Percentiles rank a stretch among this genome's conserved stretches.
These are phyloP conservation scores for Cercophora newfieldiana DNA, from an alignment of 495 filamentous ascomycete species.

Conservation along the genomic window DNA sequence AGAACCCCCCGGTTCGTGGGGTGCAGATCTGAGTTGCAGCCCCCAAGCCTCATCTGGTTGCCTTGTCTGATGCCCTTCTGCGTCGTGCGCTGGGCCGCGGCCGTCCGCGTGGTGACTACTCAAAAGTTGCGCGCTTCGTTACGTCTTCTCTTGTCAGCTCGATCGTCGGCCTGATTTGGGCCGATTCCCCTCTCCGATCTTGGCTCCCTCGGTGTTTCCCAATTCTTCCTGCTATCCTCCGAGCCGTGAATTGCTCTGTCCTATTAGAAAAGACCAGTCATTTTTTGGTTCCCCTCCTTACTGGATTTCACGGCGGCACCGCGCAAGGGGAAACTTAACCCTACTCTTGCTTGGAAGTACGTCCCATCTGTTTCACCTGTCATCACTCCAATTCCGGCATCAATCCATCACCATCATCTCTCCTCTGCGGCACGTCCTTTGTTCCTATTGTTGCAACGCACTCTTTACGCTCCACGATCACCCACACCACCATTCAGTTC, in stretches of 20 bases:
- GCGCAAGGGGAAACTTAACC: background rate
- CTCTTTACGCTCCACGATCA: background rate
- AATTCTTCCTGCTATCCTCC: background rate
- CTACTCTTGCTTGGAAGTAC: background rate
- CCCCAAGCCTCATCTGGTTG: slow-evolving; percentile 10
- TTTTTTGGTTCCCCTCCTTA: background rate
- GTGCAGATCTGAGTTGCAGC: slow-evolving; percentile 12
- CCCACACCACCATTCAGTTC: background rate
- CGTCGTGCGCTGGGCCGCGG: slow-evolving; percentile 3
- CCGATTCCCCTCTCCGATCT: background rate
- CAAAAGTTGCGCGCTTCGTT: background rate
- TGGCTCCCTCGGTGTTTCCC: background rate
- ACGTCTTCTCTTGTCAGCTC: background rate
- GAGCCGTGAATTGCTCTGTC: background rate
- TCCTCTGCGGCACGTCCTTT: background rate
- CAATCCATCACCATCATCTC: background rate
- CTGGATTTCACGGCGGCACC: background rate
- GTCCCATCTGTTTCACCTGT: background rate
- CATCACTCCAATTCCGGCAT: background rate
- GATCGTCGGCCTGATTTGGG: background rate
- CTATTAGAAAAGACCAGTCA: background rate
- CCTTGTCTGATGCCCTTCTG: slow-evolving; percentile 2
- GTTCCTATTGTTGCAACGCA: background rate
- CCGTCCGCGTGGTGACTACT: slow-evolving; percentile 3
- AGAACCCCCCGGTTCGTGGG: slow-evolving; percentile 2